A percentile compares a stretch with the other conserved stretches of the same genome.
Evolutionary conservation across 148 eudicot genomes (phyloP).

Genomic region (Nepenthes gracilis): DNA sequence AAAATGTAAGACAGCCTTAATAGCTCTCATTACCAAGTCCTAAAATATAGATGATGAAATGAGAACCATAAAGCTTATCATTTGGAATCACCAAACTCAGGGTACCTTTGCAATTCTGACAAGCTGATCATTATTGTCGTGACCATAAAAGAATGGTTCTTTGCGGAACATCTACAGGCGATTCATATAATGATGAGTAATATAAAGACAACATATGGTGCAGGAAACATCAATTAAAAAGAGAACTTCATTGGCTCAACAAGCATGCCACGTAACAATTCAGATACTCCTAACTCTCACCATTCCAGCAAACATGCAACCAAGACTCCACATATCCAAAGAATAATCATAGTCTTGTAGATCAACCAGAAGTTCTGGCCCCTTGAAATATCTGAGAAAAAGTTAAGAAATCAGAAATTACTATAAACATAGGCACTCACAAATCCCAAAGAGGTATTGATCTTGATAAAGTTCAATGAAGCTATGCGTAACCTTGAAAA

Average conservation of each 20-base stretch:
- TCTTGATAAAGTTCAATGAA: too few relatives aligned
- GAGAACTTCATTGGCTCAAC: too few relatives aligned
- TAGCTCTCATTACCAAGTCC: not conserved
- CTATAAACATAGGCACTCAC: too few relatives aligned
- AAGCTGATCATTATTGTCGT: conserved; percentile 80
- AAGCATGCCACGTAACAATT: too few relatives aligned
- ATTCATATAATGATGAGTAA: not conserved
- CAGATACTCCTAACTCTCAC: conserved; percentile 27
- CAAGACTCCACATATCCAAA: conserved; percentile 85
- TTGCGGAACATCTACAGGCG: conserved; percentile 54
- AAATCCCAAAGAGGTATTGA: too few relatives aligned
- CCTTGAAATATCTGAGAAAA: conserved; percentile 62
- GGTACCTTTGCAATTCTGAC: conserved; percentile 84
- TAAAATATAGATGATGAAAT: too few relatives aligned
- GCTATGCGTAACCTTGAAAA: too few relatives aligned
- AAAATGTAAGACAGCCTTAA: too few relatives aligned
- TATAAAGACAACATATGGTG: too few relatives aligned
- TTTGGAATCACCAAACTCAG: too few relatives aligned
- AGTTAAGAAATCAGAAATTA: not conserved
- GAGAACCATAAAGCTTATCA: too few relatives aligned
- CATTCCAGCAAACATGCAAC: conserved; percentile 92
- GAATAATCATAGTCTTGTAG: conserved; percentile 86
- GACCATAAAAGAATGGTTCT: conserved; percentile 85
- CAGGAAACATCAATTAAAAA: too few relatives aligned
- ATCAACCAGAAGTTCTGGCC: conserved; percentile 85